Evolutionary conservation across 768 basidiomycete species (phyloP).

Genomic region (Leccinum boreale): DNA sequence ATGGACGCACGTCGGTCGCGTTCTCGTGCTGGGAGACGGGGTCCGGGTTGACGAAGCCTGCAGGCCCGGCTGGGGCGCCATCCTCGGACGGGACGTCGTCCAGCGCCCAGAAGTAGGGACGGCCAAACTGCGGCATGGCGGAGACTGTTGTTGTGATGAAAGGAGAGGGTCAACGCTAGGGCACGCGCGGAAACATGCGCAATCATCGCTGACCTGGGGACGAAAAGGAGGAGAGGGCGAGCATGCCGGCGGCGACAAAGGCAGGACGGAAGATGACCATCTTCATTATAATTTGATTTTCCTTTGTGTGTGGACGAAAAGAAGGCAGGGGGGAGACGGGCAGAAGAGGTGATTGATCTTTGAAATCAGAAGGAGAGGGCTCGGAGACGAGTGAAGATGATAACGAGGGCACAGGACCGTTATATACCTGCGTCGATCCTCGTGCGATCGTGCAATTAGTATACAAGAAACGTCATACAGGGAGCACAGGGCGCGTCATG

Average conservation of each 20-base stretch:
- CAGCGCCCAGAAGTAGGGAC: constrained; percentile 9
- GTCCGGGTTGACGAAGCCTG: not conserved
- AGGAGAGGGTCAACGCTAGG: not conserved
- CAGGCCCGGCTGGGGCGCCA: not conserved
- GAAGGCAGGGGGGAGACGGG: not conserved
- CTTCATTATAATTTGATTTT: constrained; percentile 8
- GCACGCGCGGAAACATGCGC: not conserved
- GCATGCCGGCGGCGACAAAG: constrained; percentile 5
- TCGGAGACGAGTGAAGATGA: not conserved
- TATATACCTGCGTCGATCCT: not conserved
- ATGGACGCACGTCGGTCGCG: not conserved
- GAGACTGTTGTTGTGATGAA: constrained; percentile 2
- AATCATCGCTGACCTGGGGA: constrained; percentile 10
- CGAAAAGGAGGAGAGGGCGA: constrained; percentile 10
- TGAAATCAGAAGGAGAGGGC: constrained; percentile 10
- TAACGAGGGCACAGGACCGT: not conserved
- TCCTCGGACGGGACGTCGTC: constrained; percentile 2
- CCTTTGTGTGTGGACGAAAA: not conserved
- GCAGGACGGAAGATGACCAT: constrained; percentile 23
- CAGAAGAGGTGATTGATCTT: too few species aligned
- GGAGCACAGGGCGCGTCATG: not conserved
- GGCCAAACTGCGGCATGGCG: constrained; percentile 23
- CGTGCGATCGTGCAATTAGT: not conserved
- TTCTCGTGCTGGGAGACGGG: not conserved
- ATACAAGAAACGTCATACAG: constrained; percentile 19